Conservation (phyloP, 768 basidiomycete genomes). For the Termitomyces sp. region DNA sequence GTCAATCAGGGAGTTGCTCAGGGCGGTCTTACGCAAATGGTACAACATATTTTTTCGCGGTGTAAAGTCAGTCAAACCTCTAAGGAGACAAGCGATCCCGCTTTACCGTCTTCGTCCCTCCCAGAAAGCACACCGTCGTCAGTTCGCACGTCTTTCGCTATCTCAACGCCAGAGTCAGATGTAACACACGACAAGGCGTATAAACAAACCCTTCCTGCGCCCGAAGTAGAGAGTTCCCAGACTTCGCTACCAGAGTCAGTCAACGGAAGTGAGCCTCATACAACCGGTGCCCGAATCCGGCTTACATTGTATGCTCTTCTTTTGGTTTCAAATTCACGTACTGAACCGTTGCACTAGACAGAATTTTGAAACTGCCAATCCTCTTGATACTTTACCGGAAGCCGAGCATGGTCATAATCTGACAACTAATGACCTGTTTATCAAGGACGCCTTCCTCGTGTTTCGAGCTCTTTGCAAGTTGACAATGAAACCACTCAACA, state of each 20-base stretch:
- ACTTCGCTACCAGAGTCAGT: conserved; percentile 5
- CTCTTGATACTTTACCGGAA: conserved; percentile 30
- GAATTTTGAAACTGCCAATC: conserved; percentile 30
- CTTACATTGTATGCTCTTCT: conserved; percentile 14
- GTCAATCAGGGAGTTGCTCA: conserved; percentile 99
- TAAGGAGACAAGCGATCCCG: conserved; percentile 15
- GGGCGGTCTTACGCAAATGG: conserved; percentile 97
- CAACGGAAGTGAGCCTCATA: neutral
- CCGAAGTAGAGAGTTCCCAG: conserved; percentile 7
- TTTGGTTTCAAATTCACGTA: neutral
- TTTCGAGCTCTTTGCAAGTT: conserved; percentile 96
- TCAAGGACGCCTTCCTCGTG: conserved; percentile 98
- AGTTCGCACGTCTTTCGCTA: conserved; percentile 8
- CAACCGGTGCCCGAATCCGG: neutral
- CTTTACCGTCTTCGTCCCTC: conserved; percentile 11
- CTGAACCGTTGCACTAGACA: conserved; percentile 22
- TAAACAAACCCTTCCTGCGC: neutral
- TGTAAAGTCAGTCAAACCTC: conserved; percentile 43
- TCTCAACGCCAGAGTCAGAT: conserved; percentile 11
- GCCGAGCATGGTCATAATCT: conserved; percentile 41
- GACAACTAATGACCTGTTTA: conserved; percentile 81
- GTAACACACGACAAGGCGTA: neutral
- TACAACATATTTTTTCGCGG: conserved; percentile 91
- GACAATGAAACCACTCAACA: conserved; percentile 95
- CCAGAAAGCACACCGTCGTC: conserved; percentile 17